Conservation (phyloP, 148 eudicot species). For the Arctostaphylos glauca region DNA sequence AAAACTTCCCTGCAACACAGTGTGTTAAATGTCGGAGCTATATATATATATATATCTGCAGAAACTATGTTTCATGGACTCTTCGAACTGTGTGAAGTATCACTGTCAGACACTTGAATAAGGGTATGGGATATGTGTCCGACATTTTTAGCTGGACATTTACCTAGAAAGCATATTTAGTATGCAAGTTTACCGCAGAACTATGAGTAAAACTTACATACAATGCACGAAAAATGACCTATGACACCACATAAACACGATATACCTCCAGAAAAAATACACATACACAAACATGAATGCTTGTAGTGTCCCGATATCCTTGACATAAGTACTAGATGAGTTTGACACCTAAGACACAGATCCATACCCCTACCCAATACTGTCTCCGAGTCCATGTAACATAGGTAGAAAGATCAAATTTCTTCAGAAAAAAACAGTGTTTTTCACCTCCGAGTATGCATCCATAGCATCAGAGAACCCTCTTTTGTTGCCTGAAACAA, state of each 20-base stretch:
- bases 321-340: background rate
- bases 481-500: conserved; percentile 55
- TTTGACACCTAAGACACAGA: background rate
- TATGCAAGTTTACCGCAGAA: background rate
- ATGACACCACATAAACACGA: background rate
- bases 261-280: background rate
- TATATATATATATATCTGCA: conserved; percentile 7
- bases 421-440: conserved; percentile 8
- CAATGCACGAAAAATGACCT: background rate
- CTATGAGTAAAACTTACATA: background rate
- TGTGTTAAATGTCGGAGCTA: conserved; percentile 9
- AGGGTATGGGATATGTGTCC: background rate
- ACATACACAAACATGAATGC: background rate
- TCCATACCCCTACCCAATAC: background rate
- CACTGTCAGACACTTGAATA: background rate
- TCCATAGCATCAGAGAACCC: conserved; percentile 52
- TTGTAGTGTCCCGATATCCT: background rate
- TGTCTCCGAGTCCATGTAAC: background rate
- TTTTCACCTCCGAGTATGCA: conserved; percentile 34
- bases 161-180: background rate
- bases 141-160: background rate
- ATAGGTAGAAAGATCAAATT: conserved; percentile 6
- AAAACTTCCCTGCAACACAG: conserved; percentile 28
- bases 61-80: conserved; percentile 3
- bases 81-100: background rate